Evolutionary conservation across 2,329 filamentous ascomycete species (phyloP).

Genomic region (Diaporthe caulivora): DNA sequence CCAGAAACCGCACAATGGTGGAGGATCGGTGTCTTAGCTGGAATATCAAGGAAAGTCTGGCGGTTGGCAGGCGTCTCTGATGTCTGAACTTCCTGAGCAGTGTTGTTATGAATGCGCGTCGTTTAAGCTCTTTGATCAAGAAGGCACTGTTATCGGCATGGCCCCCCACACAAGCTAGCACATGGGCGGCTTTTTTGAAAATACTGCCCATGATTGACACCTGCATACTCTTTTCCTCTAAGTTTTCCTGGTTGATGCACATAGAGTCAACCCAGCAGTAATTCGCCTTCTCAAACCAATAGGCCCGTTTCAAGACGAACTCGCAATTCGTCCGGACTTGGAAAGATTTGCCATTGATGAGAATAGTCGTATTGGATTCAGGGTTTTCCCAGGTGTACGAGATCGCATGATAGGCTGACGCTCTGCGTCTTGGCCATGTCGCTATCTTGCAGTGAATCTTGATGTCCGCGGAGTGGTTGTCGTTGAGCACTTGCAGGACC

Average conservation of each 20-base stretch:
- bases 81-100: too few species aligned
- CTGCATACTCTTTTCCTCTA: constrained; percentile 15
- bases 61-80: too few species aligned
- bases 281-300: background rate
- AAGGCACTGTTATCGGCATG: constrained; percentile 27
- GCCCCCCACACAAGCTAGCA: constrained; percentile 29
- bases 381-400: constrained; percentile 29
- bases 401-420: constrained; percentile 12
- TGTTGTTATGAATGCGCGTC: background rate
- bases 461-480: background rate
- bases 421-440: background rate
- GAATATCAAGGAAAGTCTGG: background rate
- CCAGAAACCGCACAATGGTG: background rate
- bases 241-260: constrained; percentile 31
- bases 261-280: constrained; percentile 34
- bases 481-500: background rate
- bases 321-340: constrained; percentile 28
- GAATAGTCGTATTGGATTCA: background rate
- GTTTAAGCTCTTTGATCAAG: background rate
- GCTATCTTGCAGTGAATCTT: background rate
- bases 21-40: background rate
- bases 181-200: constrained; percentile 11
- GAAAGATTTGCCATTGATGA: background rate
- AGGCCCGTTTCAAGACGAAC: constrained; percentile 23
- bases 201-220: constrained; percentile 24